Percentiles rank a stretch among this genome's conserved stretches.
These are phyloP conservation scores for Pecoramyces ruminantium DNA, from an alignment of 192 early-diverging fungal species.

Conservation along the genomic window DNA sequence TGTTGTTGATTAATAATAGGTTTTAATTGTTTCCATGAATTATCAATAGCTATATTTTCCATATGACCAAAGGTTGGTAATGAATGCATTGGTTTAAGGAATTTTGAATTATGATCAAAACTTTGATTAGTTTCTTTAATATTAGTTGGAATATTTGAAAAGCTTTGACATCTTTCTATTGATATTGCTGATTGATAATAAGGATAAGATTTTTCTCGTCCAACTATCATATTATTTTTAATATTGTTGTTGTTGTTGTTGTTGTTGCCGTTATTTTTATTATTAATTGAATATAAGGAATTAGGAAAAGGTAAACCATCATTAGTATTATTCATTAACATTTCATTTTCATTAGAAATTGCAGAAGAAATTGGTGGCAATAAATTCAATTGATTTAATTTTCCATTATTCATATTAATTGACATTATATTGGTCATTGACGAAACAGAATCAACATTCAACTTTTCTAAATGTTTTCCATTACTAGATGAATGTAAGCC, in stretches of 20 bases:
- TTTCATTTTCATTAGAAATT: not conserved
- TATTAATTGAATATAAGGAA: no score
- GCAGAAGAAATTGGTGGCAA: not conserved
- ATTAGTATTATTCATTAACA: not conserved
- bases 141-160: not conserved
- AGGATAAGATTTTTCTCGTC: not conserved
- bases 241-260: not conserved
- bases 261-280: not conserved
- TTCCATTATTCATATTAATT: not conserved
- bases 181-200: not conserved
- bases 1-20: not conserved
- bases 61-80: not conserved
- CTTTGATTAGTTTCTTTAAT: not conserved
- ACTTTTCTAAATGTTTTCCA: not conserved
- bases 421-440: not conserved
- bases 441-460: not conserved
- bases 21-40: not conserved
- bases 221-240: not conserved
- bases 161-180: not conserved
- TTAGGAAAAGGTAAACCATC: not conserved
- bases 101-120: not conserved
- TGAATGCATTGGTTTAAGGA: not conserved
- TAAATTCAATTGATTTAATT: not conserved
- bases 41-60: not conserved
- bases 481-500: not conserved